phyloP scores from a whole-genome alignment of 768 basidiomycete species.

The Tulasnella sp. region DNA sequence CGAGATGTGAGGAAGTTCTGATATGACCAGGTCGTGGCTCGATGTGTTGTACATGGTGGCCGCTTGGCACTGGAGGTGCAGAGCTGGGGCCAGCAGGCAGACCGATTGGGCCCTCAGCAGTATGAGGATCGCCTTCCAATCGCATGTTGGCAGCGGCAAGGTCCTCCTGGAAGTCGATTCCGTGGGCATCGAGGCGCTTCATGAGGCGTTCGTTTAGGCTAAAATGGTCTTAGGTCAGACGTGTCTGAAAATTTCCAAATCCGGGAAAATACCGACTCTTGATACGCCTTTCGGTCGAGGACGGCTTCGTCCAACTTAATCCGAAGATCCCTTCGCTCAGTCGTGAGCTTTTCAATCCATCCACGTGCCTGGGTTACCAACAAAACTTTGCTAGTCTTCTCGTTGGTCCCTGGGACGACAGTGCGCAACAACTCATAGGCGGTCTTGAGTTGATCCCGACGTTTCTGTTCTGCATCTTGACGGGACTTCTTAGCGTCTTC shows the following conservation, averaged over 20 bases:
- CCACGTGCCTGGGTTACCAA: conserved; percentile 6
- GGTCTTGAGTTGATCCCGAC: conserved; percentile 14
- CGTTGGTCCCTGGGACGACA: conserved; percentile 8
- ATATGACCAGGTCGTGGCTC: conserved; percentile 5
- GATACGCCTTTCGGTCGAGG: neutral
- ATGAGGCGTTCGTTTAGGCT: conserved; percentile 7
- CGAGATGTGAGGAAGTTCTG: neutral
- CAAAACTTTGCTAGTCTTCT: conserved; percentile 16
- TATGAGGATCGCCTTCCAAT: neutral
- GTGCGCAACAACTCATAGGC: conserved; percentile 12
- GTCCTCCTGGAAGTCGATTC: conserved; percentile 10
- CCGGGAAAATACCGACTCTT: neutral
- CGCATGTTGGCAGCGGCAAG: neutral
- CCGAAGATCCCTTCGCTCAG: neutral
- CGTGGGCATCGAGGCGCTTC: neutral
- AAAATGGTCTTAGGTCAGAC: neutral
- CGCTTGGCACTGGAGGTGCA: neutral
- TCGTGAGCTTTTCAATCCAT: conserved; percentile 9
- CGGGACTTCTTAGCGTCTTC: conserved; percentile 16
- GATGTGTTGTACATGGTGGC: neutral
- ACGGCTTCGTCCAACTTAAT: neutral
- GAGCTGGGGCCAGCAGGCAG: neutral
- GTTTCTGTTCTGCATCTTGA: conserved; percentile 16
- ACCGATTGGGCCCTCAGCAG: neutral
- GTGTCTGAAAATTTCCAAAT: neutral